Base-by-base conservation (phyloP, 495 filamentous ascomycete species). In the Hypoxylon perforatum region DNA sequence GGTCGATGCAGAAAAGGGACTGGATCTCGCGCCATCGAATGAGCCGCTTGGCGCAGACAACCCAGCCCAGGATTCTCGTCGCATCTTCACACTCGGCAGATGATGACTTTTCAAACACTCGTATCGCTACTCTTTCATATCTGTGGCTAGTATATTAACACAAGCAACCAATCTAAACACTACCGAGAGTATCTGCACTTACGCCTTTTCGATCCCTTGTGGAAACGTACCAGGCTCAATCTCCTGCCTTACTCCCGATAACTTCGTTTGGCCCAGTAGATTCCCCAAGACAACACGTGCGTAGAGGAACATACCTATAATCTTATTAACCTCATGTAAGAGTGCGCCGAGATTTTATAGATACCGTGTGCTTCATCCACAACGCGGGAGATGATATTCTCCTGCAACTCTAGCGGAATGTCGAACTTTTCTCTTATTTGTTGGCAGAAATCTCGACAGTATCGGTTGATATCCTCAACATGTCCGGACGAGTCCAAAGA, bases 1-100 rank as follows among this genome's bases (percentile, higher is more conserved):
- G 58, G 30, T 62, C 59, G n/a, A 62, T 62, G 41, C 59, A 62
- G 41, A 62, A 62, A 19, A 62, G 17, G 4, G 59, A 46, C 19
- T 62, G 59, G 15, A 62, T 47, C 30, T 62, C 59, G 15, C 59
- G 48, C 59, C 59, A 62, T 33, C 50, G 36, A 2, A 62, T 49
- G 2, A 55, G 59, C 6, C 59, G 59, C 12, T 25, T 55, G 11
- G 59, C 50, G 14, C 59, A 62, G 12, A 39, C 48, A 14, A 62
- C 14, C 59, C 59, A 62, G 9, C 59, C 23, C 28, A 62, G 8
- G 3, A 62, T 48, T 35, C 28, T 62, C 12, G 11, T 55, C 11
- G 50, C 59, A 25, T 53, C 59, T 6, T 62, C 41, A 11, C 50
- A n/a, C 38, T 62, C 28, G 35, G 50, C 50, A 19, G 12, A 7